Evolutionary conservation across 1,139 yeast species (phyloP).

Genomic region (Diutina rugosa): DNA sequence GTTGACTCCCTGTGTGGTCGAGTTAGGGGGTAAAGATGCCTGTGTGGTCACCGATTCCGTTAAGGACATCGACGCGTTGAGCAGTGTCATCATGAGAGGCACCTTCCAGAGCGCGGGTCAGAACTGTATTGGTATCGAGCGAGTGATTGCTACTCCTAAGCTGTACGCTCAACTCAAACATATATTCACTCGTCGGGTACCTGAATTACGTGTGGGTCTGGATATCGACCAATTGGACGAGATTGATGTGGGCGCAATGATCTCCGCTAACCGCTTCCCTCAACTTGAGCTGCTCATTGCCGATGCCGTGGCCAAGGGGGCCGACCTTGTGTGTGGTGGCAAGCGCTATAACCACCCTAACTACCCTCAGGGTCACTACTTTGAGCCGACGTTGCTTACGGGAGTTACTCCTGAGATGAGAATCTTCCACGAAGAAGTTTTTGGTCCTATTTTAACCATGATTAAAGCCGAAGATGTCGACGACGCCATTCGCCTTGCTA

Average conservation of each 20-base stretch:
- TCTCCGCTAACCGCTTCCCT: conserved; percentile 62
- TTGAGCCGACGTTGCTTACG: conserved; percentile 73
- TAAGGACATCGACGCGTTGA: conserved; percentile 40
- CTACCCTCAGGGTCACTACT: conserved; percentile 91
- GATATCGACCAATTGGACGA: conserved; percentile 83
- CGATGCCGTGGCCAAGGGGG: conserved; percentile 76
- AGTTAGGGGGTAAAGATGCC: conserved; percentile 93
- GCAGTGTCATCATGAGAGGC: conserved; percentile 84
- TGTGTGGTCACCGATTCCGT: conserved; percentile 72
- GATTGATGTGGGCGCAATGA: conserved; percentile 94
- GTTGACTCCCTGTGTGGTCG: conserved; percentile 87
- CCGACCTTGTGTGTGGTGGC: conserved; percentile 70
- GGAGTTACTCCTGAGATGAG: conserved; percentile 71
- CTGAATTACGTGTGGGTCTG: conserved; percentile 64
- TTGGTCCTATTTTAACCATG: conserved; percentile 80
- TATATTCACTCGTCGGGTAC: conserved; percentile 44
- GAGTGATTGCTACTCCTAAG: conserved; percentile 67
- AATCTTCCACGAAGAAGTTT: conserved; percentile 81
- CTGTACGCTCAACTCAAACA: conserved; percentile 51
- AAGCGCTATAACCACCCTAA: conserved; percentile 70
- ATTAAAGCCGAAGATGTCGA: conserved; percentile 55
- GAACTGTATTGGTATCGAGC: conserved; percentile 92
- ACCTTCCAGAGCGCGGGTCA: conserved; percentile 96
- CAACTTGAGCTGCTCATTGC: conserved; percentile 50
- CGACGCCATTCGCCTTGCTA: conserved; percentile 70